These are phyloP conservation scores for Sinapis alba DNA, from an alignment of 441 rosid genomes.

Conservation along the genomic window DNA sequence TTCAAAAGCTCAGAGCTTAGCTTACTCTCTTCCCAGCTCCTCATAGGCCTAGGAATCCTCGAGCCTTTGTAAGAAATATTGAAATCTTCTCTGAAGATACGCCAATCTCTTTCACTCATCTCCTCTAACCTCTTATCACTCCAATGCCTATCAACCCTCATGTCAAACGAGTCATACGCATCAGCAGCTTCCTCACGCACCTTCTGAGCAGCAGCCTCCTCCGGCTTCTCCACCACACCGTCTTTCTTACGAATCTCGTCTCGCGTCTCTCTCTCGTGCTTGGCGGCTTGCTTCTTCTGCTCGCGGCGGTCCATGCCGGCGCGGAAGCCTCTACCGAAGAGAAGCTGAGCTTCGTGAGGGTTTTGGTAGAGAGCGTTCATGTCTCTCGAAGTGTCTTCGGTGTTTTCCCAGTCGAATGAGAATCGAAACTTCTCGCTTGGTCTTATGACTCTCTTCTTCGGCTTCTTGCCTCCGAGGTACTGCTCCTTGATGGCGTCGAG, in stretches of 20 bases:
- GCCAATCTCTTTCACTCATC: conserved; percentile 95
- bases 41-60: conserved; percentile 86
- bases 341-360: conserved; percentile 91
- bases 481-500: conserved; percentile 83
- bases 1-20: conserved; percentile 69
- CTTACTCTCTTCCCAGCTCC: conserved; percentile 91
- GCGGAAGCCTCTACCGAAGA: conserved; percentile 88
- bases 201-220: conserved; percentile 82
- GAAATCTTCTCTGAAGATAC: conserved; percentile 92
- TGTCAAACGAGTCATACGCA: conserved; percentile 83
- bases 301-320: conserved; percentile 94
- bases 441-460: conserved; percentile 88
- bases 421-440: conserved; percentile 96
- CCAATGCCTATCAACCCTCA: conserved; percentile 98
- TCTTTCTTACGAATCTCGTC: conserved; percentile 86
- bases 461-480: conserved; percentile 88
- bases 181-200: conserved; percentile 84
- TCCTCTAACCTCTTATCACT: conserved; percentile 87
- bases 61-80: conserved; percentile 93
- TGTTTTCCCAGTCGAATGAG: conserved; percentile 96
- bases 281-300: conserved; percentile 91
- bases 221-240: conserved; percentile 80
- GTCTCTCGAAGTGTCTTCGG: conserved; percentile 88
- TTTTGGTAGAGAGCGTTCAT: conserved; percentile 80
- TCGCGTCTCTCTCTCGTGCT: conserved; percentile 84